Evolutionary conservation across 2,329 filamentous ascomycete species (phyloP).

Genomic region (Fusarium chlamydosporum): DNA sequence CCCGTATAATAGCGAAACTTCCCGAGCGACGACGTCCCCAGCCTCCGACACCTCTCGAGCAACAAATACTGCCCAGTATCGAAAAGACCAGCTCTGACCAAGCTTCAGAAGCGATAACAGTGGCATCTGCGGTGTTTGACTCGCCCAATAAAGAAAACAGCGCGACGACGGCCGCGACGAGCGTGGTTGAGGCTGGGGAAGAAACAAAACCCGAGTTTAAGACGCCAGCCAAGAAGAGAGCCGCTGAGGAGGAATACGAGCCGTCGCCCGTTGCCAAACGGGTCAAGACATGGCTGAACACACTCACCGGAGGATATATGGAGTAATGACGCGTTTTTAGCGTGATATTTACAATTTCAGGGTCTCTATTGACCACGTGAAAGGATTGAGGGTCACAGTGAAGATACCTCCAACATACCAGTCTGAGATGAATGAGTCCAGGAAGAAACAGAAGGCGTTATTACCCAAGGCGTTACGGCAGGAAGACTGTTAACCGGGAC

Average conservation of each 20-base stretch:
- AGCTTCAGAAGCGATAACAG: not conserved
- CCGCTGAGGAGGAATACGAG: constrained; percentile 15
- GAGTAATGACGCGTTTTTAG: constrained; percentile 12
- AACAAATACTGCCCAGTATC: constrained; percentile 9
- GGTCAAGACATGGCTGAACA: constrained; percentile 21
- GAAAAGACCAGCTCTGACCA: constrained; percentile 9
- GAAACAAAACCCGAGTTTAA: constrained; percentile 4
- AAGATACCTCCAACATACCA: not conserved
- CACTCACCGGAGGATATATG: constrained; percentile 24
- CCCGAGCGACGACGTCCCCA: constrained; percentile 1
- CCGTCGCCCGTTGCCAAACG: constrained; percentile 25
- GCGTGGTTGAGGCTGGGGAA: constrained; percentile 10
- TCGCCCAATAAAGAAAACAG: constrained; percentile 14
- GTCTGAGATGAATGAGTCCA: not conserved
- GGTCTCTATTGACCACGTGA: not conserved
- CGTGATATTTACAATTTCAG: not conserved
- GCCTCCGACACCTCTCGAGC: not conserved
- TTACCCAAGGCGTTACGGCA: constrained; percentile 7
- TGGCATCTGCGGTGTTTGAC: not conserved
- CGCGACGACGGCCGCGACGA: constrained; percentile 19
- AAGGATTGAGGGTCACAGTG: not conserved
- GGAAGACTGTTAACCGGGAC: not conserved
- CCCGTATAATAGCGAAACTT: constrained; percentile 4
- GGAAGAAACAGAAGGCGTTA: not conserved
- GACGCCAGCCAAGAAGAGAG: constrained; percentile 11